Evolutionary conservation across 768 basidiomycete genomes (phyloP).

Genomic region (Boletus tomentosulus): DNA sequence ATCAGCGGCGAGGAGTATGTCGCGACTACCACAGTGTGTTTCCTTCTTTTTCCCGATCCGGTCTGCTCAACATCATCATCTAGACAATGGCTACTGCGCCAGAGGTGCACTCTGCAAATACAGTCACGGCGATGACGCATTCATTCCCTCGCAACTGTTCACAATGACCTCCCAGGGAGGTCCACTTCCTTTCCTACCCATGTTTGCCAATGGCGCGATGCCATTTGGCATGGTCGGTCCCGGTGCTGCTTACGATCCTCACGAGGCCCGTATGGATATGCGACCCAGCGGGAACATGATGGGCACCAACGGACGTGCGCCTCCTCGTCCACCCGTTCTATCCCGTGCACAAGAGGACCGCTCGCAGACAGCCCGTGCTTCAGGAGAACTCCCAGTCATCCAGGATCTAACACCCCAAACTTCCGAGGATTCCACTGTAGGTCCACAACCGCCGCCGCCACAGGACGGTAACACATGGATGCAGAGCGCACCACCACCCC

Average conservation of each 20-base stretch:
- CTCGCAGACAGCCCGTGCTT: constrained; percentile 37
- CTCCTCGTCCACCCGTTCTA: constrained; percentile 54
- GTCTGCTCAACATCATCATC: constrained; percentile 8
- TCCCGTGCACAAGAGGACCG: constrained; percentile 54
- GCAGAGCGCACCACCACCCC: constrained; percentile 13
- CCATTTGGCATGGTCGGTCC: constrained; percentile 49
- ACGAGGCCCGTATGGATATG: constrained; percentile 80
- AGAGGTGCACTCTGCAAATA: constrained; percentile 87
- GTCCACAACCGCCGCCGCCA: constrained; percentile 9
- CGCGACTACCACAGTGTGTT: constrained; percentile 89
- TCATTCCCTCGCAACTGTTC: constrained; percentile 67
- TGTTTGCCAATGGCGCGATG: constrained; percentile 56
- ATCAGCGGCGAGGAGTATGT: constrained; percentile 75
- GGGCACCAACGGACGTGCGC: constrained; percentile 32
- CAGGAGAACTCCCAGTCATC: constrained; percentile 78
- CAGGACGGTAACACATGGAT: constrained; percentile 24
- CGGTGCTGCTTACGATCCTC: constrained; percentile 66
- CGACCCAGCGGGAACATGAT: constrained; percentile 42
- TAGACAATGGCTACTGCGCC: constrained; percentile 89
- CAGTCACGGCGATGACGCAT: constrained; percentile 88
- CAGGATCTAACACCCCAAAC: constrained; percentile 71
- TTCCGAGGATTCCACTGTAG: constrained; percentile 32
- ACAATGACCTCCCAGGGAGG: constrained; percentile 44
- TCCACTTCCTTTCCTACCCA: constrained; percentile 62
- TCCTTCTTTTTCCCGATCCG: constrained; percentile 1